Evolutionary conservation across 108 stramenopile species (phyloP), one percentile per base, ranked within the genome.

Genomic region (Cyclostephanos invisitatus): DNA sequence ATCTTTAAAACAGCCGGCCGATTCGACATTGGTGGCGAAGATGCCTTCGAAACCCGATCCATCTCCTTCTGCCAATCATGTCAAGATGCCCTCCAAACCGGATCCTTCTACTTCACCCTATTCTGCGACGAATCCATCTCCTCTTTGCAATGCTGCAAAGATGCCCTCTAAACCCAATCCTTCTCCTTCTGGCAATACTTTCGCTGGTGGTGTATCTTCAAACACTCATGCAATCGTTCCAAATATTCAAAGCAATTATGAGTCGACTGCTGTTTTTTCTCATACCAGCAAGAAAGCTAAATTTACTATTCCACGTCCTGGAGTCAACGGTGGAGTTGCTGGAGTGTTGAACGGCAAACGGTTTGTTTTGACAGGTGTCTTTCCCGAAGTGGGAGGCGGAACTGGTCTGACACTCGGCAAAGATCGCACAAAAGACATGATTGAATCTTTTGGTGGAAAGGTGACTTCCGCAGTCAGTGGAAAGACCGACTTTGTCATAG

Each of bases 331-430:
- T 42, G 83, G 73, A n/a, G 58, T 72, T 24, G 44, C 81, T 10
- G 74, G 50, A 29, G 71, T 58, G 11, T 73, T 89, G 36, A 57
- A 67, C 10, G 85, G 75, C 8, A 82, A 83, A 44, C 60, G 18
- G 9, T 69, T 86, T 56, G 87, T 89, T 11, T 50, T 86, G 68
- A 89, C 88, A 24, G 85, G 85, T 14, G 28, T 83, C 5, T 88
- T 86, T 53, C 87, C 87, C 3, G 85, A 88, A 57, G 17, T 88
- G 5, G 87, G 87, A n/a, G 87, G 87, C 22, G 87, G 87, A 15
- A 20, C 29, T 11, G 88, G 88, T 29, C 48, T 86, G 42, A 71
- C 35, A 46, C 67, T 78, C 8, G 88, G 85, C 21, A 89, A 89
- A 63, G 82, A 75, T 28, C 53, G 65, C 4, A 61, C 70, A 69